Percentiles rank a stretch among this genome's conserved stretches.
Conservation (phyloP, 2,329 filamentous ascomycete species). For the Colletotrichum sp. region DNA sequence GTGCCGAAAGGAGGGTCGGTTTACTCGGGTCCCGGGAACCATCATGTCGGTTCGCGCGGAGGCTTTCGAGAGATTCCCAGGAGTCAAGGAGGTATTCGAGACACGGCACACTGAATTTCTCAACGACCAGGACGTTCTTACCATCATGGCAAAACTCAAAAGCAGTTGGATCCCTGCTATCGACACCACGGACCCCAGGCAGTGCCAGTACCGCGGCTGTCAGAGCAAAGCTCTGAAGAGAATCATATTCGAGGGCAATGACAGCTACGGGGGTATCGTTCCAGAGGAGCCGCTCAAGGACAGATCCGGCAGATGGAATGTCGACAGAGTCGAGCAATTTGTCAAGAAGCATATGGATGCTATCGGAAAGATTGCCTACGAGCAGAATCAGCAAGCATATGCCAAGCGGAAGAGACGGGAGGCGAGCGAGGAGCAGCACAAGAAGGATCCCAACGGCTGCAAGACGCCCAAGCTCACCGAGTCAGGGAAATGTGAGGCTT, state of each 20-base stretch:
- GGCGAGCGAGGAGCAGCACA: neutral
- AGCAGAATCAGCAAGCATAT: neutral
- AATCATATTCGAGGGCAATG: constrained; percentile 53
- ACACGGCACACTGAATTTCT: constrained; percentile 45
- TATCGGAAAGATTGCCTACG: neutral
- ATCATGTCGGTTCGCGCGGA: constrained; percentile 55
- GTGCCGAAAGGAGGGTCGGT: constrained; percentile 46
- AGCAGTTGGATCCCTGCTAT: neutral
- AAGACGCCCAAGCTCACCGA: neutral
- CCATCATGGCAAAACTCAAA: constrained; percentile 22
- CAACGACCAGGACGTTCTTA: constrained; percentile 37
- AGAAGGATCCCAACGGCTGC: neutral
- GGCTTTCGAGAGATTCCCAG: constrained; percentile 57
- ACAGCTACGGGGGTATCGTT: constrained; percentile 37
- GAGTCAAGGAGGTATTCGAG: constrained; percentile 47
- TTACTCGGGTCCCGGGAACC: constrained; percentile 28
- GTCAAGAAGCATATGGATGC: neutral
- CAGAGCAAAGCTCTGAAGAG: constrained; percentile 50
- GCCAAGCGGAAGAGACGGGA: neutral
- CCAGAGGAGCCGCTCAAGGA: constrained; percentile 16
- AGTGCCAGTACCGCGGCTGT: constrained; percentile 34
- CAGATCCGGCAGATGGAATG: neutral
- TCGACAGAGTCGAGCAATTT: neutral
- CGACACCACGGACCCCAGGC: neutral
- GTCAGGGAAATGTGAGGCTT: neutral